Percentiles rank a stretch among this genome's conserved stretches.
Conservation (phyloP, 106 monocot species). For the Chionographis japonica region DNA sequence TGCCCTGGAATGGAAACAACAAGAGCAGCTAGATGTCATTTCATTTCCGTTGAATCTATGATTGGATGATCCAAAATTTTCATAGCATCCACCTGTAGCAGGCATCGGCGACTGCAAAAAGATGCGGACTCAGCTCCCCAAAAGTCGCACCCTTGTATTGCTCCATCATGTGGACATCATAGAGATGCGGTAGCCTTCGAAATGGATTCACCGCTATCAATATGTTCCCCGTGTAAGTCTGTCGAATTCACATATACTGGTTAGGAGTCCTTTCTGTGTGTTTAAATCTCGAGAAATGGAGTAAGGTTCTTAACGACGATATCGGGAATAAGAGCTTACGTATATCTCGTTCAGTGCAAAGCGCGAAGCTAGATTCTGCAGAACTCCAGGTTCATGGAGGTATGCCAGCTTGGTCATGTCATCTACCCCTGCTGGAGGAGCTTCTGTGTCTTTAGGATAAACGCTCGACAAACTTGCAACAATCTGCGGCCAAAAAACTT, state of each 20-base stretch:
- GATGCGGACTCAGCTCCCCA: conserved; percentile 91
- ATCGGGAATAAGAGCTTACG: conserved; percentile 26
- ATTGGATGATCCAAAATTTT: neutral
- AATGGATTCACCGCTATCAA: conserved; percentile 96
- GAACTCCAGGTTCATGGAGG: conserved; percentile 95
- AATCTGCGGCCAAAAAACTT: conserved; percentile 26
- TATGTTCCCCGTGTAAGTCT: conserved; percentile 99
- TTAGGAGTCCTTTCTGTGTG: too few relatives aligned
- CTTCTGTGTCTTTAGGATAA: conserved; percentile 93
- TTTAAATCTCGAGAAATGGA: neutral
- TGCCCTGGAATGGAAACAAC: conserved; percentile 35
- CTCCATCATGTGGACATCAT: conserved; percentile 95
- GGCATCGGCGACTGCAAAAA: conserved; percentile 90
- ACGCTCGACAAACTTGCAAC: conserved; percentile 56
- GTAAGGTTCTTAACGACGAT: neutral
- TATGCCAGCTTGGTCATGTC: conserved; percentile 98
- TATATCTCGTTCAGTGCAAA: conserved; percentile 90
- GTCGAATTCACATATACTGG: conserved; percentile 4
- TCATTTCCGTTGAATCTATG: neutral
- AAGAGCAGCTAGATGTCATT: neutral
- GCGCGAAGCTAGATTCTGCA: conserved; percentile 75
- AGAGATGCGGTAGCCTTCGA: conserved; percentile 77
- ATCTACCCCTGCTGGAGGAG: conserved; percentile 86
- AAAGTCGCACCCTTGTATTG: conserved; percentile 90
- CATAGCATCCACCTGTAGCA: conserved; percentile 64